Evolutionary conservation across 306 rosid species (phyloP).

Genomic region (Phaseolus lunatus): DNA sequence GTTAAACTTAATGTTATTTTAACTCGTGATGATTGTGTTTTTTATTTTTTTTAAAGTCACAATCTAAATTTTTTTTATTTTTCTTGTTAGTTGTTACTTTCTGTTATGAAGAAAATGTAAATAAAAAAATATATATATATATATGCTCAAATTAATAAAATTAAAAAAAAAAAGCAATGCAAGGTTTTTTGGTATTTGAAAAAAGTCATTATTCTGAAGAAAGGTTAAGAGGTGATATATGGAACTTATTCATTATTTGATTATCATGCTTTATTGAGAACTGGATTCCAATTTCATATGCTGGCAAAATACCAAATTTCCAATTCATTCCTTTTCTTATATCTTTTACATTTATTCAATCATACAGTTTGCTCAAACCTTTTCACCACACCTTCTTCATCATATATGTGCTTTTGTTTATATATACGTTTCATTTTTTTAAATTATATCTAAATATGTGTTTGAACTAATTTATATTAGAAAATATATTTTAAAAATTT

Average conservation of each 20-base stretch:
- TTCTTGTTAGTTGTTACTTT: neutral
- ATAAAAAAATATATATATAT: no score
- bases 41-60: no score
- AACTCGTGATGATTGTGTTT: no score
- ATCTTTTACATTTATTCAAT: neutral
- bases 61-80: no score
- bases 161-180: neutral
- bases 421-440: no score
- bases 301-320: neutral
- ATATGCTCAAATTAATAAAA: neutral
- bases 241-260: neutral
- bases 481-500: no score
- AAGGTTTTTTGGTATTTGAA: neutral
- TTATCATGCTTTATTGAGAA: constrained; percentile 1
- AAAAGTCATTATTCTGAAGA: neutral
- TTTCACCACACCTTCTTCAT: neutral
- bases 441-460: no score
- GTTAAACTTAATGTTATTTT: no score
- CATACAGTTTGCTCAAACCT: neutral
- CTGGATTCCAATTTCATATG: constrained; percentile 25
- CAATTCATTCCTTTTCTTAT: neutral
- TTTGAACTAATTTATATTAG: no score
- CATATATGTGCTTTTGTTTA: neutral
- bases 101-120: neutral
- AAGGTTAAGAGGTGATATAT: neutral